Evolutionary conservation across 2,329 filamentous ascomycete species (phyloP).

Genomic region (Dichotomopilus funicola): DNA sequence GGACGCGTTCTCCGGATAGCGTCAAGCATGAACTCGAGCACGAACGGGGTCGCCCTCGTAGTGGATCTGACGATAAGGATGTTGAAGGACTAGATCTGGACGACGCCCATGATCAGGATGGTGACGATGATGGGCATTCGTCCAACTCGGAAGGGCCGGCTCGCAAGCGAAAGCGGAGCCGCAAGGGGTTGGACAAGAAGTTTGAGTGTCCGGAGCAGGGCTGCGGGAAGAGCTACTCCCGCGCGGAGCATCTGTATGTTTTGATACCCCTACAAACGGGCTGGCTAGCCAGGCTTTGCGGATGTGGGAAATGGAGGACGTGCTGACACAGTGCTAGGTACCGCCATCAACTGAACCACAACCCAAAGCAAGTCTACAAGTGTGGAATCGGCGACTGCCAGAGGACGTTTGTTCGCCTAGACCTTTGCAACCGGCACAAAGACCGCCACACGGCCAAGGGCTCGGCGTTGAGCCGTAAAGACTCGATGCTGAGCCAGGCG

Average conservation of each 20-base stretch:
- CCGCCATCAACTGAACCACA: constrained; percentile 91
- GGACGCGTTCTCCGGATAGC: constrained; percentile 34
- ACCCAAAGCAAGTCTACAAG: constrained; percentile 88
- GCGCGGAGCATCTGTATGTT: constrained; percentile 86
- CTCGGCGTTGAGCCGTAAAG: constrained; percentile 68
- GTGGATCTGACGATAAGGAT: constrained; percentile 38
- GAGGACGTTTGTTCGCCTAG: constrained; percentile 85
- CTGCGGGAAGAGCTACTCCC: constrained; percentile 93
- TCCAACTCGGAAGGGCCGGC: constrained; percentile 49
- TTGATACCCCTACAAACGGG: no score
- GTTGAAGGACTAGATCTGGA: constrained; percentile 34
- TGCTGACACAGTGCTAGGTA: constrained; percentile 44
- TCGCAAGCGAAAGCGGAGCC: constrained; percentile 61
- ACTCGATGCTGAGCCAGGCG: constrained; percentile 52
- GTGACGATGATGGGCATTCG: constrained; percentile 40
- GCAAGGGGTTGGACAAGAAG: constrained; percentile 73
- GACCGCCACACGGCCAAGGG: constrained; percentile 76
- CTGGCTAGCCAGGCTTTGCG: no score
- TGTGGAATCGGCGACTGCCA: constrained; percentile 90
- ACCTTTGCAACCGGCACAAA: constrained; percentile 79
- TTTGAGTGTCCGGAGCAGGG: constrained; percentile 79
- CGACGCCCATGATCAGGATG: constrained; percentile 33
- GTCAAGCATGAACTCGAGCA: constrained; percentile 36
- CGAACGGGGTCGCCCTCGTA: constrained; percentile 37
- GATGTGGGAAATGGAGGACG: neutral